Conservation (phyloP, 169 alveolate genomes). For the Plasmodium adleri region DNA sequence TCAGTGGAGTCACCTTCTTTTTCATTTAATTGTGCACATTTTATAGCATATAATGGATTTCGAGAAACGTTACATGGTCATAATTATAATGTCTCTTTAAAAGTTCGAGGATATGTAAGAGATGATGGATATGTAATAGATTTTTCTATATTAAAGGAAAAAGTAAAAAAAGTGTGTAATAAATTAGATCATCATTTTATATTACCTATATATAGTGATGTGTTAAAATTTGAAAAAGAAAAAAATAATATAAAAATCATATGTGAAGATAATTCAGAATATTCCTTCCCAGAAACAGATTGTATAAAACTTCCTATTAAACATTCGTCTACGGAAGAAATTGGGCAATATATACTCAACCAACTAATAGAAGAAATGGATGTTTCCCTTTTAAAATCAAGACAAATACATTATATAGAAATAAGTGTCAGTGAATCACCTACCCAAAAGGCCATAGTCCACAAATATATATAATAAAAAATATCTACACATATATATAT, state of each 20-base stretch:
- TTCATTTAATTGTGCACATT: constrained; percentile 72
- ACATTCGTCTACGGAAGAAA: constrained; percentile 77
- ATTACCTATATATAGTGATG: constrained; percentile 71
- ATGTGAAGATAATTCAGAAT: constrained; percentile 71
- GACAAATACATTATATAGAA: constrained; percentile 39
- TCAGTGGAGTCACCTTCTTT: constrained; percentile 73
- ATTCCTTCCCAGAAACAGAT: constrained; percentile 67
- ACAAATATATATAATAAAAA: constrained; percentile 13
- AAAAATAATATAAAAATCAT: constrained; percentile 42
- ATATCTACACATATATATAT: neutral
- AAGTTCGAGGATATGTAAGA: constrained; percentile 61
- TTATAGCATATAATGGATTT: constrained; percentile 74
- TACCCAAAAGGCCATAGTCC: constrained; percentile 58
- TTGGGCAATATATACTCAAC: constrained; percentile 36
- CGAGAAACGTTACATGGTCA: constrained; percentile 76
- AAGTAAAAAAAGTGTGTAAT: constrained; percentile 45
- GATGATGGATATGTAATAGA: constrained; percentile 75
- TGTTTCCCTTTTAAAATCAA: constrained; percentile 30
- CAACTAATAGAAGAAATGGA: constrained; percentile 54
- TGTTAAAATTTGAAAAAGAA: constrained; percentile 59
- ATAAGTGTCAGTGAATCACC: constrained; percentile 69
- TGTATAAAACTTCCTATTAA: constrained; percentile 65
- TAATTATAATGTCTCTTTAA: constrained; percentile 73
- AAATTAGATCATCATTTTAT: constrained; percentile 66
- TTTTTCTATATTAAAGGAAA: constrained; percentile 57